phyloP scores from a whole-genome alignment of 306 rosid genomes.

The Elaeagnus macrophylla region DNA sequence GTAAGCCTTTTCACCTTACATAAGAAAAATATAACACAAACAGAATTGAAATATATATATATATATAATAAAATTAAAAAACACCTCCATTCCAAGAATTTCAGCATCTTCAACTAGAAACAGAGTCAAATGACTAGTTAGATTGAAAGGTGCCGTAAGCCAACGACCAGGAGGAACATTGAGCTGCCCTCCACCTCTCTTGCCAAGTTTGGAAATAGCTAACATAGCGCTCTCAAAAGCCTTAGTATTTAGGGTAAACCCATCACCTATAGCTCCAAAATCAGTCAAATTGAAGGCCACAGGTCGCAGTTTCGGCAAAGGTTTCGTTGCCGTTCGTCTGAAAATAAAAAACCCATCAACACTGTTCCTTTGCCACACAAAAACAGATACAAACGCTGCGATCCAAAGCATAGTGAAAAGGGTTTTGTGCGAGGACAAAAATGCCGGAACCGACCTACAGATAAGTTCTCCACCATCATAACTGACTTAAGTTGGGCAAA shows the following conservation, averaged over 20 bases:
- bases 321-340: constrained; percentile 22
- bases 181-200: constrained; percentile 85
- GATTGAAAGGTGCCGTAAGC: constrained; percentile 97
- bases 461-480: constrained; percentile 61
- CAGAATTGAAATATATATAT: neutral
- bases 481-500: neutral
- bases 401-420: constrained; percentile 74
- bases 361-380: constrained; percentile 64
- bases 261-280: constrained; percentile 90
- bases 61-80: neutral
- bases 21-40: constrained; percentile 2
- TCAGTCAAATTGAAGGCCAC: constrained; percentile 80
- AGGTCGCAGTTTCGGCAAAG: constrained; percentile 60
- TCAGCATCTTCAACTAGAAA: constrained; percentile 79
- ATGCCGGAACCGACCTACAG: constrained; percentile 49
- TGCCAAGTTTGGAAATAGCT: constrained; percentile 69
- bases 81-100: constrained; percentile 72
- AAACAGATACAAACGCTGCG: constrained; percentile 56
- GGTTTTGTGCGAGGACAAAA: constrained; percentile 64
- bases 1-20: too few relatives aligned
- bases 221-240: constrained; percentile 77
- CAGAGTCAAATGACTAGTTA: constrained; percentile 85
- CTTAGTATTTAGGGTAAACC: constrained; percentile 63
- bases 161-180: constrained; percentile 94
- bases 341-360: constrained; percentile 38